Percentiles rank a stretch among this genome's conserved stretches.
Evolutionary conservation across 495 filamentous ascomycete species (phyloP).

Genomic region (Podospora pseudoanserina): DNA sequence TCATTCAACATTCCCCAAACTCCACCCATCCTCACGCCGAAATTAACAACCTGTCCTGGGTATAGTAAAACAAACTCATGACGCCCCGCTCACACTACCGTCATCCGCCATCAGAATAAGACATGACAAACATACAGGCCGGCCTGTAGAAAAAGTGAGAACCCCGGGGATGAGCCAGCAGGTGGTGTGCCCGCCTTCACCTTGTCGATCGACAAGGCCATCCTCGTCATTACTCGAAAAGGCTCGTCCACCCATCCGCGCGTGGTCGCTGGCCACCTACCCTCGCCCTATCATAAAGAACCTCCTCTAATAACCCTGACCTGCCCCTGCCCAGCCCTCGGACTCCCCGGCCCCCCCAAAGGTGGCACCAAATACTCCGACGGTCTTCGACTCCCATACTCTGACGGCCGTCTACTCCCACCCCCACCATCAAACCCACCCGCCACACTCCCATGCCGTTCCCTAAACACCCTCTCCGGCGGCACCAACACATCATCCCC

Average conservation of each 20-base stretch:
- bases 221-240: no score
- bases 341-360: background rate
- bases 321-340: background rate
- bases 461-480: slow-evolving; percentile 1
- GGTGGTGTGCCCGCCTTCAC: no score
- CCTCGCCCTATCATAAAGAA: slow-evolving; percentile 10
- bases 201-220: no score
- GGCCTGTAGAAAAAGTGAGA: background rate
- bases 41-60: background rate
- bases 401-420: background rate
- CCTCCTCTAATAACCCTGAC: slow-evolving; percentile 19
- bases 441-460: slow-evolving; percentile 1
- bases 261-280: no score
- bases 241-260: no score
- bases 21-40: background rate
- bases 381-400: background rate
- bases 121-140: background rate
- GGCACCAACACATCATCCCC: background rate
- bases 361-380: background rate
- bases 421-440: background rate
- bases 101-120: background rate
- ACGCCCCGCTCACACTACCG: background rate
- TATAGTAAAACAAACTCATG: background rate
- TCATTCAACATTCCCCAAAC: background rate
- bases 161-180: no score